phyloP scores from a whole-genome alignment of 2,329 filamentous ascomycete species.

The Massarina eburnea region DNA sequence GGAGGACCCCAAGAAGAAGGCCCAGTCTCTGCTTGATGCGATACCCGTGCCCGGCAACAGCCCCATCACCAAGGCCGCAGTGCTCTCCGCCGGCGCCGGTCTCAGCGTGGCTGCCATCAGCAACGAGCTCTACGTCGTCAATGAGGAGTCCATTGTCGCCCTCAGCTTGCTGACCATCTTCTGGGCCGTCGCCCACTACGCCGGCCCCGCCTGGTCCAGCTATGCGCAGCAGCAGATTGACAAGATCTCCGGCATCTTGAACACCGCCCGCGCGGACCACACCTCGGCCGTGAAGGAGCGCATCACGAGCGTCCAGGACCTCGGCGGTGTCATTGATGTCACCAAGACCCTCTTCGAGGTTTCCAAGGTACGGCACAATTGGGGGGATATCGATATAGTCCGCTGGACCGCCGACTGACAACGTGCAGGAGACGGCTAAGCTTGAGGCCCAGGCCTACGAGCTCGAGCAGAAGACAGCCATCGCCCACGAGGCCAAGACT shows the following conservation, averaged over 20 bases:
- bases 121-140: constrained; percentile 99
- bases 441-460: constrained; percentile 96
- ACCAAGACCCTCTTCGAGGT: constrained; percentile 97
- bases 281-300: constrained; percentile 91
- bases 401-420: constrained; percentile 30
- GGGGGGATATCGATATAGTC: constrained; percentile 9
- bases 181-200: constrained; percentile 88
- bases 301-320: constrained; percentile 92
- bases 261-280: constrained; percentile 91
- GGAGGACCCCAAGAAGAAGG: constrained; percentile 94
- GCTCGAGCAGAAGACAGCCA: constrained; percentile 92
- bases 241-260: constrained; percentile 94
- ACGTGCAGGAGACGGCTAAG: constrained; percentile 82
- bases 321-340: constrained; percentile 90
- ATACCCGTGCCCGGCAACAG: constrained; percentile 91
- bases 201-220: constrained; percentile 85
- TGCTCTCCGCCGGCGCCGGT: constrained; percentile 90
- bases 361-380: constrained; percentile 75
- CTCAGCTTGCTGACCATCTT: constrained; percentile 93
- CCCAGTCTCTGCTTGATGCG: constrained; percentile 89
- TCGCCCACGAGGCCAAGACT: constrained; percentile 88
- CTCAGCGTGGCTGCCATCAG: constrained; percentile 92
- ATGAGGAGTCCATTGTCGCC: constrained; percentile 96
- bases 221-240: constrained; percentile 88
- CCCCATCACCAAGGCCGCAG: constrained; percentile 92